A percentile compares a stretch with the other conserved stretches of the same genome.
Conservation (phyloP, 75 land plant species). For the Cupressus sempervirens region DNA sequence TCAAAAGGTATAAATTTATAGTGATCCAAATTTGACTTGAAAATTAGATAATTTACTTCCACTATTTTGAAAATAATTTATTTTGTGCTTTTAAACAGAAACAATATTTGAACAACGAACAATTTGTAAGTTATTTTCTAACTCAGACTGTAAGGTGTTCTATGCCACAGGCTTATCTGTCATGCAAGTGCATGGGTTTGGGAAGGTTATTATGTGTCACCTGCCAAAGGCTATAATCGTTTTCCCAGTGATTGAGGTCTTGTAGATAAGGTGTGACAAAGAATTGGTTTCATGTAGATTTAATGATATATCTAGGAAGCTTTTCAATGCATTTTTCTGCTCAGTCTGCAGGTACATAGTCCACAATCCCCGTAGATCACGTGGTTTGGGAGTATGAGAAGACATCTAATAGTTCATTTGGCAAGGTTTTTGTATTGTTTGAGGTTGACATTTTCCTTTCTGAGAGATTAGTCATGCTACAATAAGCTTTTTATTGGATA, state of each 20-base stretch:
- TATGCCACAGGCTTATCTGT: not conserved
- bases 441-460: not conserved
- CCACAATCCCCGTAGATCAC: too few relatives aligned
- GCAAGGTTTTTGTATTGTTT: not conserved
- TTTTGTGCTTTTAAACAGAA: not conserved
- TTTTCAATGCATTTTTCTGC: not conserved
- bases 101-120: not conserved
- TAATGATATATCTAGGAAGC: not conserved
- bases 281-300: not conserved
- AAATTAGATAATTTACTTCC: not conserved
- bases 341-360: too few relatives aligned
- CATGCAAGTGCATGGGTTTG: not conserved
- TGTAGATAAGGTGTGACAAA: not conserved
- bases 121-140: not conserved
- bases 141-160: not conserved
- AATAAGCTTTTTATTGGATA: not conserved
- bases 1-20: constrained; percentile 6
- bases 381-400: not conserved
- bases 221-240: not conserved
- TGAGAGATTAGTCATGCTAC: not conserved
- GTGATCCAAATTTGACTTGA: too few relatives aligned
- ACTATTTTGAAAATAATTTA: not conserved
- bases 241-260: not conserved
- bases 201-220: not conserved
- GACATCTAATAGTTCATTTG: not conserved